These are phyloP conservation scores for Jackrogersella minutella DNA, from an alignment of 495 filamentous ascomycete species.

Conservation along the genomic window DNA sequence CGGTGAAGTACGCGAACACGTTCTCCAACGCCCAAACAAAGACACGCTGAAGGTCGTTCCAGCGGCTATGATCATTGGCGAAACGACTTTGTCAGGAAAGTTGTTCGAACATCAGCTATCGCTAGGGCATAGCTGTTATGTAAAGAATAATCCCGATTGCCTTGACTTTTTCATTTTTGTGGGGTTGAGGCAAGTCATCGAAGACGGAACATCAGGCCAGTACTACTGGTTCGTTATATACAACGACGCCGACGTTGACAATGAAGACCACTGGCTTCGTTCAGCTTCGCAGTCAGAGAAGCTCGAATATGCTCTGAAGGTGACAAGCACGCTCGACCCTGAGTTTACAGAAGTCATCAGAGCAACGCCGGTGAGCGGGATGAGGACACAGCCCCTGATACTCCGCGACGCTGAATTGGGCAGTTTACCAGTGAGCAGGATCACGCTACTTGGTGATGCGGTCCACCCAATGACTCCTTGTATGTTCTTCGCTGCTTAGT, in stretches of 20 bases:
- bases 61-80: constrained; percentile 31
- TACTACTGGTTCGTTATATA: constrained; percentile 44
- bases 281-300: constrained; percentile 32
- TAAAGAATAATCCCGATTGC: background rate
- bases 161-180: constrained; percentile 35
- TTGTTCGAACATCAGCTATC: constrained; percentile 43
- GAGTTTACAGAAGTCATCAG: constrained; percentile 36
- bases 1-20: constrained; percentile 41
- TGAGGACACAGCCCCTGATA: constrained; percentile 3
- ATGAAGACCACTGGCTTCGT: constrained; percentile 40
- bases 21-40: constrained; percentile 39
- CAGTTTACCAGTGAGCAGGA: constrained; percentile 45
- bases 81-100: constrained; percentile 33
- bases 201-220: constrained; percentile 26
- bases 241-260: constrained; percentile 18
- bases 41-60: constrained; percentile 35
- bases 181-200: constrained; percentile 37
- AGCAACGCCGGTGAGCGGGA: constrained; percentile 24
- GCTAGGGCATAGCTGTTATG: constrained; percentile 40
- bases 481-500: constrained; percentile 48
- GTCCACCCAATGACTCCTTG: constrained; percentile 70
- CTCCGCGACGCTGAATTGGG: constrained; percentile 32
- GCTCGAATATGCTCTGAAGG: constrained; percentile 25
- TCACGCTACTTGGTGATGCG: constrained; percentile 67
- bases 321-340: constrained; percentile 20